Base-by-base conservation (phyloP, 768 basidiomycete species). In the Leccinum barrowsii region DNA sequence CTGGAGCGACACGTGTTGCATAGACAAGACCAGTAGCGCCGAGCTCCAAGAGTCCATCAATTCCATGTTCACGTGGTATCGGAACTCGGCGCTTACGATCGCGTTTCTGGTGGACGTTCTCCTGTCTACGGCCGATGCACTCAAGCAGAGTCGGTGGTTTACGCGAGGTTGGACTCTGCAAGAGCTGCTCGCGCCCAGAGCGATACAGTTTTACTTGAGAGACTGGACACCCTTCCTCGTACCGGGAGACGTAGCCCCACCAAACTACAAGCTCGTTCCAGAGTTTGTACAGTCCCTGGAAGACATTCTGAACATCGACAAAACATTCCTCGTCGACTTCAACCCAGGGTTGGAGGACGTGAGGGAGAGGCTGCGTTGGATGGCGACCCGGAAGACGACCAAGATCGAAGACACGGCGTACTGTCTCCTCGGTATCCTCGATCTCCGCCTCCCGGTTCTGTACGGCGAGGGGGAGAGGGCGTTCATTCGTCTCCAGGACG, bases 1-100 rank as follows among this genome's bases (percentile, higher is more conserved):
- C 44, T 74, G 70, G 71, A 63, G 63, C 48, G 73, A 74, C 15
- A 71, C 71, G 1, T 71, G 65, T 15, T 74, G 73, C 26, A 71
- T 70, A 19, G 66, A 72, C 34, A 69, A 71, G 46, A 32, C 55
- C 11, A 73, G 69, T 50, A 72, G 66, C 19, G 67, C 66, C 12
- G 71, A 73, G 47, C 61, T 73, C 2, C 65, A 69, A 15, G 71
- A 73, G 37, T 66, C 73, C 54, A 67, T 73, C 47, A 63, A 65
- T n/a, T 67, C 66, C 51, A 73, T 73, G 73, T 74, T 74, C 24
- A 62, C 24, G 13, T 73, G 72, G 72, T 73, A 72, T 30, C 60
- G 69, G 26, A 65, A 67, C 34, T 70, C 73, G 0, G 56, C 59
- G 2, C 54, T 74, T 32, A 74, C 73, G n/a, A 59, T 73, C 26